Percentiles rank a stretch among this genome's conserved stretches.
Evolutionary conservation across 805 yeast species (phyloP).

Genomic region (Lipomyces kockii): DNA sequence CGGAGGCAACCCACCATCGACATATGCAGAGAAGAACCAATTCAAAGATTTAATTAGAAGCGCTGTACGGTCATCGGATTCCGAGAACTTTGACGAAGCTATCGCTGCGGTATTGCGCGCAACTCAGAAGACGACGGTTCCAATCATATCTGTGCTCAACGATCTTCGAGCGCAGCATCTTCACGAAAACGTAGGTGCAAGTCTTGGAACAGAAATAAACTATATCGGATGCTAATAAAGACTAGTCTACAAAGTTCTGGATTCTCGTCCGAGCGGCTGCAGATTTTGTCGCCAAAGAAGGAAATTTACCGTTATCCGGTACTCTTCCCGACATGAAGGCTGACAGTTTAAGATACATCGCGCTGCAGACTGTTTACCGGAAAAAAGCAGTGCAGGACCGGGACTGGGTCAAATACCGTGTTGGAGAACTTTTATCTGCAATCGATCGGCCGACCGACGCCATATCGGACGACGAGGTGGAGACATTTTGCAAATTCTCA

Average conservation of each 20-base stretch:
- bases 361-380: slow-evolving; percentile 61
- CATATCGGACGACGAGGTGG: slow-evolving; percentile 48
- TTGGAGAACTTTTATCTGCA: slow-evolving; percentile 41
- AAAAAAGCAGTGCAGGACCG: slow-evolving; percentile 60
- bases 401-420: slow-evolving; percentile 47
- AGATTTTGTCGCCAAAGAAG: slow-evolving; percentile 50
- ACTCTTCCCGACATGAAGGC: slow-evolving; percentile 88
- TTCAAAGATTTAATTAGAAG: slow-evolving; percentile 48
- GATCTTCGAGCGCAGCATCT: slow-evolving; percentile 28
- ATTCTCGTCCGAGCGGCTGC: slow-evolving; percentile 59
- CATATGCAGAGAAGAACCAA: slow-evolving; percentile 50
- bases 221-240: not conserved
- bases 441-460: slow-evolving; percentile 44
- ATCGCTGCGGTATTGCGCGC: slow-evolving; percentile 52
- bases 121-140: slow-evolving; percentile 46
- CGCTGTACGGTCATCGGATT: slow-evolving; percentile 48
- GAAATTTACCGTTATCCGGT: slow-evolving; percentile 70
- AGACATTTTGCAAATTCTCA: slow-evolving; percentile 66
- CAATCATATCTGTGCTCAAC: slow-evolving; percentile 26
- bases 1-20: slow-evolving; percentile 43
- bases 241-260: slow-evolving; percentile 59
- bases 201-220: not conserved
- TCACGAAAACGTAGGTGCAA: slow-evolving; percentile 11
- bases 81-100: slow-evolving; percentile 61
- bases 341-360: slow-evolving; percentile 64